Evolutionary conservation across 192 early-diverging fungal genomes (phyloP).

Genomic region (Backusella morwellensis): DNA sequence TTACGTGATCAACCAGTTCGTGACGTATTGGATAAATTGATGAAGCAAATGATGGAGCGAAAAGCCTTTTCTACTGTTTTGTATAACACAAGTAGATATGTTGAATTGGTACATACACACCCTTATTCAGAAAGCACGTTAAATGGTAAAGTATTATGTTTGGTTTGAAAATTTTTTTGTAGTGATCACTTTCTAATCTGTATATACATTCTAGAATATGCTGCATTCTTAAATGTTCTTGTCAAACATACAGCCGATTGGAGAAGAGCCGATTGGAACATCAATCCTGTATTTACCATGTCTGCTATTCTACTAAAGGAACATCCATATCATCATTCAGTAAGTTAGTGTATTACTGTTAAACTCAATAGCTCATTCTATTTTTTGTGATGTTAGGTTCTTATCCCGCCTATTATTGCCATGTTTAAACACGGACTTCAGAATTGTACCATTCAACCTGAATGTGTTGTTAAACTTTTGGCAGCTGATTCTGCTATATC

Average conservation of each 20-base stretch:
- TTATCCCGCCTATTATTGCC: constrained; percentile 39
- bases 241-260: constrained; percentile 32
- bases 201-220: constrained; percentile 24
- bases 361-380: neutral
- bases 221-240: constrained; percentile 28
- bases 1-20: constrained; percentile 56
- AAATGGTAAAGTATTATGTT: constrained; percentile 26
- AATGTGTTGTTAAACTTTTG: constrained; percentile 41
- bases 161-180: too few species aligned
- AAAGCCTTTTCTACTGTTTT: constrained; percentile 50
- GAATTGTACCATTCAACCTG: constrained; percentile 39
- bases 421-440: constrained; percentile 45
- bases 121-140: constrained; percentile 44
- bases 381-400: constrained; percentile 16
- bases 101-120: constrained; percentile 50
- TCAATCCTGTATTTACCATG: constrained; percentile 46
- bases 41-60: constrained; percentile 51
- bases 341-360: constrained; percentile 13
- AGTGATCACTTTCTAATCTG: neutral
- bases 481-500: constrained; percentile 42
- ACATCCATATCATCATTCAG: constrained; percentile 45
- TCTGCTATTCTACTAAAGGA: constrained; percentile 48
- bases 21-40: constrained; percentile 53
- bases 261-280: constrained; percentile 47
- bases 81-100: constrained; percentile 49